Conservation (phyloP, 2,329 filamentous ascomycete species). For the Grosmannia serpens region DNA sequence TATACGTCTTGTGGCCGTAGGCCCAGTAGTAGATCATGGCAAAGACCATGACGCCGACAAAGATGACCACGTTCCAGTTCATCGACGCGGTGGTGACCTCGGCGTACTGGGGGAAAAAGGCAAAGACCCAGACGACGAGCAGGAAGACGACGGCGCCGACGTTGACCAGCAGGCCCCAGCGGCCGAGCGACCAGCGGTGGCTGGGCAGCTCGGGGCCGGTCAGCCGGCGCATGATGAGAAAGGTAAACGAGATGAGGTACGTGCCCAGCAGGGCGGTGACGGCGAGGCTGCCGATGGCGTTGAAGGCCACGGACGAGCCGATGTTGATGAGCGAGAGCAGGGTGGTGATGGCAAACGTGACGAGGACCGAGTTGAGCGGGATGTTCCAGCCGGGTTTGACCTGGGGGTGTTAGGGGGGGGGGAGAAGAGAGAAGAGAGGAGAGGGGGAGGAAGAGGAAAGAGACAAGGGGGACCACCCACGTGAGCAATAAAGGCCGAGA, state of each 20-base stretch:
- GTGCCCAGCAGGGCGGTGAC: slow-evolving; percentile 37
- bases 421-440: neutral
- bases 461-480: no score
- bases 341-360: slow-evolving; percentile 32
- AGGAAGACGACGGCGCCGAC: slow-evolving; percentile 30
- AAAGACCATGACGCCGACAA: slow-evolving; percentile 25
- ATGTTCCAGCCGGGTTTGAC: slow-evolving; percentile 21
- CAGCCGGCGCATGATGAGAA: slow-evolving; percentile 31
- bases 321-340: slow-evolving; percentile 38
- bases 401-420: neutral
- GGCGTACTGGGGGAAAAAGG: slow-evolving; percentile 32
- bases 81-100: slow-evolving; percentile 27
- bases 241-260: slow-evolving; percentile 36
- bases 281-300: slow-evolving; percentile 40
- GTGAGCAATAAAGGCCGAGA: slow-evolving; percentile 25
- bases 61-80: slow-evolving; percentile 40
- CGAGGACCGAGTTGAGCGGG: slow-evolving; percentile 32
- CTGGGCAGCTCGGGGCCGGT: slow-evolving; percentile 24
- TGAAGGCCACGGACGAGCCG: slow-evolving; percentile 38
- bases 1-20: slow-evolving; percentile 15
- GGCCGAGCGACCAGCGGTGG: slow-evolving; percentile 30
- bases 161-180: slow-evolving; percentile 29
- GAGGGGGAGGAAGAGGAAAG: neutral
- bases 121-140: slow-evolving; percentile 33
- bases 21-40: slow-evolving; percentile 27